Evolutionary conservation across 768 basidiomycete genomes (phyloP), one percentile per base, ranked within the genome.

Genomic region (Galerina marginata): DNA sequence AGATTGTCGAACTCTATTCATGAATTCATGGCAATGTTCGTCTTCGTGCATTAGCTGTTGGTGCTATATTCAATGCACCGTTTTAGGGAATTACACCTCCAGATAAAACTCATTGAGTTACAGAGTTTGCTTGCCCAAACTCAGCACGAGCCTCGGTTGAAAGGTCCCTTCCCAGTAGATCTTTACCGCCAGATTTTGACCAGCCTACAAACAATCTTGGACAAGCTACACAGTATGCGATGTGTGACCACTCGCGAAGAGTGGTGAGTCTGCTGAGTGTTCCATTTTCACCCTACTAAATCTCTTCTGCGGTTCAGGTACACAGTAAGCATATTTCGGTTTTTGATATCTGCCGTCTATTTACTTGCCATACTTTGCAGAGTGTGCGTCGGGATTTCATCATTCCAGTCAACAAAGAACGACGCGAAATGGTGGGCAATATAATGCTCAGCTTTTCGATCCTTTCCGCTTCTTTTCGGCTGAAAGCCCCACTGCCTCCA

Each of bases 191-290:
- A 89, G 6, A 86, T 95, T 62, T 77, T 95, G 74, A 89, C 87
- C 1, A 91, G 91, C 66, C 68, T 95, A 62, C 93, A 96, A 72
- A 87, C 86, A 1, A 94, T 96, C 36, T 75, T 96, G 62, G 95
- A 96, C 68, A 89, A 85, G 69, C 75, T 99, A 58, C 97, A 99
- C 72, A 92, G 93, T 65, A 97, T 99, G 91, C 86, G 96, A 29
- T 96, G 94, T 71, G 96, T 98, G n/a, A 97, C 93, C 5, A 95
- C 94, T 0, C 83, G 93, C 42, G 93, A 96, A 72, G 95, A 96
- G 79, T 98, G 96, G 95, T 91, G 53, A 56, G 85, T 72, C 43
- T 48, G 29, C 37, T 15, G 50, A 42, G 67, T 56, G 59, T 16
- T 39, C 36, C 6, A 2, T 63, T 65, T 53, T 10, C 49, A 20